These are phyloP conservation scores for Penicillium capsulatum DNA, from an alignment of 2,329 filamentous ascomycete genomes.

Conservation along the genomic window DNA sequence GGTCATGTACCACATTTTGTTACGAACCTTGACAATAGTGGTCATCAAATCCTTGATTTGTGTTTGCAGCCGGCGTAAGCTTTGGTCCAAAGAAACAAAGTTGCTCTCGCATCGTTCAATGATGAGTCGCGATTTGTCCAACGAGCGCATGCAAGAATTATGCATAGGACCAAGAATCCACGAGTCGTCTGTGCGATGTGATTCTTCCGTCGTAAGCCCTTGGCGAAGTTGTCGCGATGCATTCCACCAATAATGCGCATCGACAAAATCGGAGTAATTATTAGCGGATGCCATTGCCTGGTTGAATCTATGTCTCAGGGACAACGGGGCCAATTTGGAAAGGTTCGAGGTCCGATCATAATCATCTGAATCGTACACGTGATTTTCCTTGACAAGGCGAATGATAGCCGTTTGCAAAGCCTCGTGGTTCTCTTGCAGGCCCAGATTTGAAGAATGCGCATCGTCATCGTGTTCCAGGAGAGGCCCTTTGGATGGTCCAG, in stretches of 20 bases:
- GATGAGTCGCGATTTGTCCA: constrained; percentile 30
- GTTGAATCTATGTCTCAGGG: constrained; percentile 46
- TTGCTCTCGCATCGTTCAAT: constrained; percentile 38
- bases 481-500: constrained; percentile 58
- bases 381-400: constrained; percentile 76
- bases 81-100: constrained; percentile 76
- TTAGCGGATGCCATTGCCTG: constrained; percentile 73
- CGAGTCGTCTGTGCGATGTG: constrained; percentile 57
- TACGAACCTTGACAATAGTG: constrained; percentile 68
- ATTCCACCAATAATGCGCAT: constrained; percentile 79
- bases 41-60: constrained; percentile 71
- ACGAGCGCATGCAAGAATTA: constrained; percentile 47
- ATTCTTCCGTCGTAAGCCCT: constrained; percentile 54
- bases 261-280: constrained; percentile 75
- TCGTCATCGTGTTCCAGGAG: constrained; percentile 53
- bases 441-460: constrained; percentile 39
- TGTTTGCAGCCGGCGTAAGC: constrained; percentile 70
- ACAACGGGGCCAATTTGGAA: constrained; percentile 11
- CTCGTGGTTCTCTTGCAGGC: constrained; percentile 74
- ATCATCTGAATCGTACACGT: constrained; percentile 61
- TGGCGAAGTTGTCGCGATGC: constrained; percentile 68
- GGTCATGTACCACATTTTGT: constrained; percentile 99
- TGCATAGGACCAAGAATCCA: constrained; percentile 69
- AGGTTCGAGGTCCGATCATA: constrained; percentile 10
- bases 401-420: constrained; percentile 75